phyloP scores from a whole-genome alignment of 2,329 filamentous ascomycete species.

The Metarhizium guizhouense region DNA sequence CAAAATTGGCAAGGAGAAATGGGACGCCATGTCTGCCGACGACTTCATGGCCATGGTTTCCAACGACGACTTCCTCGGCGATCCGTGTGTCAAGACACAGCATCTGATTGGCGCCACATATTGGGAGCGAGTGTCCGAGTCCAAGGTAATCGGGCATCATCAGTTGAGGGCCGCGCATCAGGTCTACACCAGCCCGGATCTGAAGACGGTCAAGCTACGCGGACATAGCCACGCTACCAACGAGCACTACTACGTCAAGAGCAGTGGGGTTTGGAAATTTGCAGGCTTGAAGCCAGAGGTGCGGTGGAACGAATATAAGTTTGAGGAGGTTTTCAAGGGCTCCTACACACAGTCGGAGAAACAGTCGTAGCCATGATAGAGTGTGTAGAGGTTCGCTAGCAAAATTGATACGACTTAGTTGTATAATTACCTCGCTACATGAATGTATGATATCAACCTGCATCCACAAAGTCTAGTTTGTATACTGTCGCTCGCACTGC shows the following conservation, averaged over 20 bases:
- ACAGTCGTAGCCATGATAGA: background rate
- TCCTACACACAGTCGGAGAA: background rate
- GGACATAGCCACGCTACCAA: conserved; percentile 44
- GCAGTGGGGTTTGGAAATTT: conserved; percentile 51
- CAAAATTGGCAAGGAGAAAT: conserved; percentile 40
- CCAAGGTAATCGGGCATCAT: conserved; percentile 41
- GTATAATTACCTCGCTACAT: no score
- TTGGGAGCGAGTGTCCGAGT: conserved; percentile 31
- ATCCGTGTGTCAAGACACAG: conserved; percentile 44
- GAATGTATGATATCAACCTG: no score
- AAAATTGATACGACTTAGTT: background rate
- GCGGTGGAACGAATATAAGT: conserved; percentile 45
- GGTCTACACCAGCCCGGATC: conserved; percentile 38
- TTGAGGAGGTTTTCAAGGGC: conserved; percentile 26
- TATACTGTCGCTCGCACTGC: no score
- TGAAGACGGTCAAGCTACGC: conserved; percentile 45
- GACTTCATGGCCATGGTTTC: conserved; percentile 45
- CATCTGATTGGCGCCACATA: conserved; percentile 45
- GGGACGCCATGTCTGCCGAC: conserved; percentile 46
- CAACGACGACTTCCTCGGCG: conserved; percentile 41
- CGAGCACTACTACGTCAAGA: conserved; percentile 39
- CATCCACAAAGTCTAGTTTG: no score
- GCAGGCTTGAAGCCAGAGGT: conserved; percentile 44
- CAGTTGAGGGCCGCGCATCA: conserved; percentile 51
- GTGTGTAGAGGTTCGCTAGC: background rate